Percentiles rank a stretch among this genome's conserved stretches.
These are phyloP conservation scores for Isoetes engelmannii DNA, from an alignment of 83 land plant genomes.

Conservation along the genomic window DNA sequence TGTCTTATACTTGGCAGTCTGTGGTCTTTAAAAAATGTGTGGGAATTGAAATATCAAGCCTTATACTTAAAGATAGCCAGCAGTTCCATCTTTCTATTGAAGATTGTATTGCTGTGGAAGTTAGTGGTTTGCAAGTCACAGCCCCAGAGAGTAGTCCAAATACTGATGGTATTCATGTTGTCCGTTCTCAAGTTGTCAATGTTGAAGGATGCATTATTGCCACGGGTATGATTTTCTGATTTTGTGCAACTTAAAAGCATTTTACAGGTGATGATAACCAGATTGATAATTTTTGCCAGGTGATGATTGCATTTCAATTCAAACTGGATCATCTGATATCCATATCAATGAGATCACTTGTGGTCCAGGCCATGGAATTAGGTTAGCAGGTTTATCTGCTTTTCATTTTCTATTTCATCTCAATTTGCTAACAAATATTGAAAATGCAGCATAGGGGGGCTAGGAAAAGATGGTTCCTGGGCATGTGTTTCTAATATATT, in stretches of 20 bases:
- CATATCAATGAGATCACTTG: conserved; percentile 23
- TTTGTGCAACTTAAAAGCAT: not conserved
- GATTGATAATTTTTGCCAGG: conserved; percentile 6
- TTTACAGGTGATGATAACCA: not conserved
- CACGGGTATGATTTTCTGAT: conserved; percentile 12
- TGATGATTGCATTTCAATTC: conserved; percentile 34
- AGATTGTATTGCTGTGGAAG: conserved; percentile 15
- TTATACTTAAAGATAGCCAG: conserved; percentile 22
- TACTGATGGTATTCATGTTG: conserved; percentile 28
- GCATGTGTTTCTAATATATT: conserved; percentile 11
- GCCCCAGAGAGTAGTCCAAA: conserved; percentile 29
- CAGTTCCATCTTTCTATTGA: conserved; percentile 23
- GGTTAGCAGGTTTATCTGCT: conserved; percentile 6
- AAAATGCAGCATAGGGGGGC: conserved; percentile 2
- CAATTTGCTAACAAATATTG: not conserved
- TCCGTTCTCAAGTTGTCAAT: conserved; percentile 12
- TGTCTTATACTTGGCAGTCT: conserved; percentile 11
- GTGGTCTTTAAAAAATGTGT: conserved; percentile 12
- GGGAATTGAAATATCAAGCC: conserved; percentile 7
- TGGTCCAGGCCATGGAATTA: conserved; percentile 36
- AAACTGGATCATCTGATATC: conserved; percentile 22
- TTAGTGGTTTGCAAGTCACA: conserved; percentile 18
- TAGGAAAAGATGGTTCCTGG: conserved; percentile 5
- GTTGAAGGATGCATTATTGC: conserved; percentile 14
- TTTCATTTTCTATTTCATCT: not conserved